These are phyloP conservation scores for Camellia oleifera DNA, from an alignment of 179 eudicot genomes.

Conservation along the genomic window DNA sequence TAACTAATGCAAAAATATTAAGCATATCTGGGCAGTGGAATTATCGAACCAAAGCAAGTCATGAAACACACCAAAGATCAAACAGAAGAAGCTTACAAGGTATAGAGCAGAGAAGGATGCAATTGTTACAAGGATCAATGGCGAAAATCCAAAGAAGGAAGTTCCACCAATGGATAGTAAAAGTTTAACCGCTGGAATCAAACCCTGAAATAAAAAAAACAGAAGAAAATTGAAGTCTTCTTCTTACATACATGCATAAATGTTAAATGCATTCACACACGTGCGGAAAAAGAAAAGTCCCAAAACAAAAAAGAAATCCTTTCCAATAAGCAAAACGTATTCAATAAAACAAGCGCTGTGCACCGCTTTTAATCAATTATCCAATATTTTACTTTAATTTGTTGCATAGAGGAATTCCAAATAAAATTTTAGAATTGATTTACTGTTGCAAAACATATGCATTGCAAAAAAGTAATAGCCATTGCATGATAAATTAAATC, in stretches of 20 bases:
- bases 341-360: not conserved
- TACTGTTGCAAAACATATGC: too few species aligned
- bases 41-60: not conserved
- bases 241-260: not conserved
- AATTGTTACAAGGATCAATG: slow-evolving; percentile 61
- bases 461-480: too few species aligned
- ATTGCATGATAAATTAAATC: too few species aligned
- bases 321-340: not conserved
- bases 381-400: too few species aligned
- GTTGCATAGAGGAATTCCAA: too few species aligned
- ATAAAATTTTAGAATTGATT: too few species aligned
- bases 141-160: slow-evolving; percentile 82
- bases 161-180: slow-evolving; percentile 78
- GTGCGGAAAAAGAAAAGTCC: not conserved
- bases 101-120: slow-evolving; percentile 37
- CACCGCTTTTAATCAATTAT: not conserved
- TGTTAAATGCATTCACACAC: not conserved
- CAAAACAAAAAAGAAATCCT: not conserved
- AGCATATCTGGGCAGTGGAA: not conserved
- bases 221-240: too few species aligned
- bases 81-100: slow-evolving; percentile 29
- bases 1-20: not conserved
- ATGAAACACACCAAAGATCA: slow-evolving; percentile 14
- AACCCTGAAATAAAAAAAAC: slow-evolving; percentile 51
- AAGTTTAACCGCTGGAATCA: slow-evolving; percentile 76